phyloP scores from a whole-genome alignment of 1,284 basidiomycete species.

The Megacollybia platyphylla region DNA sequence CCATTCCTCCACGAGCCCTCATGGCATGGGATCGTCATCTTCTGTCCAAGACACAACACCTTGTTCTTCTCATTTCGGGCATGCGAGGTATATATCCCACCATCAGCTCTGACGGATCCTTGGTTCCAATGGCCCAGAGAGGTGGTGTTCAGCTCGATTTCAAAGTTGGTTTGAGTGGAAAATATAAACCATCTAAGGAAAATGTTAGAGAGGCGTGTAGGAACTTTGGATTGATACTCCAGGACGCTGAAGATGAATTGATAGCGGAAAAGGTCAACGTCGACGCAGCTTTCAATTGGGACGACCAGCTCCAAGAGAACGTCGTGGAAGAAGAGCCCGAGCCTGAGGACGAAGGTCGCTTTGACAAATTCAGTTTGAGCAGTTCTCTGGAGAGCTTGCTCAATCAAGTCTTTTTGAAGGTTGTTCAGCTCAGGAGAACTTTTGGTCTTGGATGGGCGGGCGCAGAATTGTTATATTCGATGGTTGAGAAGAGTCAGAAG shows the following conservation, averaged over 20 bases:
- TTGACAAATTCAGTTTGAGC: slow-evolving; percentile 46
- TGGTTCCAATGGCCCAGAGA: slow-evolving; percentile 16
- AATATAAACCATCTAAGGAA: slow-evolving; percentile 41
- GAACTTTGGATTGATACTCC: slow-evolving; percentile 29
- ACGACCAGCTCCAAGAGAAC: slow-evolving; percentile 12
- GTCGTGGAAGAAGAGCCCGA: slow-evolving; percentile 12
- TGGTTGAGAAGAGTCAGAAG: slow-evolving; percentile 33
- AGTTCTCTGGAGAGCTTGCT: slow-evolving; percentile 43
- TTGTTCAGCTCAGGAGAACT: slow-evolving; percentile 35
- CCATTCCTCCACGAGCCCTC: slow-evolving; percentile 38
- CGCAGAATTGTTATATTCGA: slow-evolving; percentile 37
- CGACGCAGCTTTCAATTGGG: slow-evolving; percentile 15
- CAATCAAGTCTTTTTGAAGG: slow-evolving; percentile 34
- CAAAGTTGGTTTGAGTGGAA: slow-evolving; percentile 38
- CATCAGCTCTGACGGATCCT: slow-evolving; percentile 25
- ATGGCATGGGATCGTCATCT: slow-evolving; percentile 54
- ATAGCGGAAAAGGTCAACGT: slow-evolving; percentile 17
- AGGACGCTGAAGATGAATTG: slow-evolving; percentile 26
- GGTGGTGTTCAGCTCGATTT: slow-evolving; percentile 27
- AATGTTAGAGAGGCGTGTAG: slow-evolving; percentile 31
- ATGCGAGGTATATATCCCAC: slow-evolving; percentile 37
- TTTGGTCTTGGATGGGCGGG: slow-evolving; percentile 51
- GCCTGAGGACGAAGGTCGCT: slow-evolving; percentile 23
- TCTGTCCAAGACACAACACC: slow-evolving; percentile 32
- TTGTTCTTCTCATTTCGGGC: slow-evolving; percentile 48